These are phyloP conservation scores for Brassica hybrid DNA, from an alignment of 441 rosid species.

Conservation along the genomic window DNA sequence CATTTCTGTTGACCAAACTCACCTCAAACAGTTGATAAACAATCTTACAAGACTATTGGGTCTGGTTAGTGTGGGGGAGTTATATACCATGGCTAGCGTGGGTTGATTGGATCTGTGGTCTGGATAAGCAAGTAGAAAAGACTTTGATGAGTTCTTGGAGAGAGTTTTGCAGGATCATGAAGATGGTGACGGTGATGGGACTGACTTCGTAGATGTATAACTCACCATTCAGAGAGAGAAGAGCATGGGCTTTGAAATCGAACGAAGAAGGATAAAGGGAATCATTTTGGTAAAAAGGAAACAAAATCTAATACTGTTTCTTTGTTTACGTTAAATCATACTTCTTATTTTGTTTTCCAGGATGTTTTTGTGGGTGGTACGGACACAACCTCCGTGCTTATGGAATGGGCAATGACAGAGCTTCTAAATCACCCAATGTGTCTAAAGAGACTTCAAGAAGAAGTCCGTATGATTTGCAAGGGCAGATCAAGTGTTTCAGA, in stretches of 20 bases:
- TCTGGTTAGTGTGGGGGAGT: slow-evolving; percentile 37
- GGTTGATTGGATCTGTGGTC: slow-evolving; percentile 40
- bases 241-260: background rate
- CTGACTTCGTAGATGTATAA: background rate
- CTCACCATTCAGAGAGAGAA: background rate
- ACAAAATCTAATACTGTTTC: background rate
- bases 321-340: background rate
- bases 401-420: slow-evolving; percentile 44
- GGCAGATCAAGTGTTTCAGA: slow-evolving; percentile 25
- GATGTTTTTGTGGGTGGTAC: slow-evolving; percentile 37
- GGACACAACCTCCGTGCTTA: slow-evolving; percentile 30
- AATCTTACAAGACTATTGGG: slow-evolving; percentile 42
- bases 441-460: slow-evolving; percentile 23
- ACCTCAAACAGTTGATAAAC: slow-evolving; percentile 5
- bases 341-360: slow-evolving; percentile 12
- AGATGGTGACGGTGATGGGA: background rate
- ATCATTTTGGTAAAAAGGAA: background rate
- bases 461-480: slow-evolving; percentile 22
- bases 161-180: background rate
- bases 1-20: no score
- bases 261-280: background rate
- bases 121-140: slow-evolving; percentile 1
- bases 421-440: slow-evolving; percentile 23
- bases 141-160: background rate
- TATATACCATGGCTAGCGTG: slow-evolving; percentile 50